These are phyloP conservation scores for Gloeophyllum trabeum DNA, from an alignment of 768 basidiomycete genomes.

Conservation along the genomic window DNA sequence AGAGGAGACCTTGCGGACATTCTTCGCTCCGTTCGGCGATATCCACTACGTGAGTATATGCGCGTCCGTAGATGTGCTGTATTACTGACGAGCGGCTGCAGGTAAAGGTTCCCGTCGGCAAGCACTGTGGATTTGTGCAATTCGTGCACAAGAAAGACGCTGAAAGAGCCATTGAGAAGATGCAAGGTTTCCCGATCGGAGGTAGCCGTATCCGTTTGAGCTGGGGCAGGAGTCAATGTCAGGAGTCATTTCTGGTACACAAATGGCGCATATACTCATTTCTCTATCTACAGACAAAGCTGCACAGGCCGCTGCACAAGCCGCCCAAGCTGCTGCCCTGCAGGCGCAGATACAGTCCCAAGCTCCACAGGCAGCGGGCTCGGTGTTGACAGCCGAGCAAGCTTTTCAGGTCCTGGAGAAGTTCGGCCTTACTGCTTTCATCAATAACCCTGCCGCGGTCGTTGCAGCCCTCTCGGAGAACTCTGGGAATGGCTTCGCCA, in stretches of 20 bases:
- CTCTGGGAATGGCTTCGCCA: conserved; percentile 9
- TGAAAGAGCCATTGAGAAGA: conserved; percentile 86
- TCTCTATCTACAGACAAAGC: conserved; percentile 58
- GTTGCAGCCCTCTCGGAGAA: conserved; percentile 6
- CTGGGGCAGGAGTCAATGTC: conserved; percentile 92
- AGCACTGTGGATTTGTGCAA: conserved; percentile 94
- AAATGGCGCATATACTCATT: neutral
- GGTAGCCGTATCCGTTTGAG: conserved; percentile 85
- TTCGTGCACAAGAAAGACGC: conserved; percentile 89
- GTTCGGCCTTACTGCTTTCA: conserved; percentile 31
- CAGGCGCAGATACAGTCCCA: conserved; percentile 30
- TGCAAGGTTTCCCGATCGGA: conserved; percentile 94
- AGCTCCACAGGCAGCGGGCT: conserved; percentile 7
- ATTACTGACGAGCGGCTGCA: conserved; percentile 17
- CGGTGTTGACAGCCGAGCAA: conserved; percentile 44
- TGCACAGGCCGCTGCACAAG: conserved; percentile 81
- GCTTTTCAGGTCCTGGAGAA: conserved; percentile 52
- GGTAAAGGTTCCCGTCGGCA: conserved; percentile 96
- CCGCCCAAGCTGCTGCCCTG: conserved; percentile 64
- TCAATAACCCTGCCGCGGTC: conserved; percentile 12
- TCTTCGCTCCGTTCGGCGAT: conserved; percentile 87
- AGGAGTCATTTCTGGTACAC: conserved; percentile 11
- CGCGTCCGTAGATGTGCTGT: conserved; percentile 2
- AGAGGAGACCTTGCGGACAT: conserved; percentile 84
- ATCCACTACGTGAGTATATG: conserved; percentile 69